phyloP scores from a whole-genome alignment of 139 green algal genomes.

The Chlamydomonas applanata region DNA sequence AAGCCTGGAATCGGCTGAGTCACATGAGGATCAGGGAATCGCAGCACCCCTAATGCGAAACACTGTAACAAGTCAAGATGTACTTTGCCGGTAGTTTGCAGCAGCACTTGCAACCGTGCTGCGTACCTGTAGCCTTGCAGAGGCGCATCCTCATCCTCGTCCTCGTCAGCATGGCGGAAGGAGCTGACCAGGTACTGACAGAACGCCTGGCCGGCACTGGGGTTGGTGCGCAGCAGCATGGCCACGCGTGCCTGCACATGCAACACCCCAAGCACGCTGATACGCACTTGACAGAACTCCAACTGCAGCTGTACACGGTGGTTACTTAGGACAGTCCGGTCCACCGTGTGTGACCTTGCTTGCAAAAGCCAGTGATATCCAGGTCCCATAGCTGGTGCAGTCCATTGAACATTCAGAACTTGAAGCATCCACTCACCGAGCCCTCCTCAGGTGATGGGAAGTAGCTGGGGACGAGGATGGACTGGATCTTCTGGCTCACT shows the following conservation, averaged over 20 bases:
- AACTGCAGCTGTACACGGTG: background rate
- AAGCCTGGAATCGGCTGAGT: too few species aligned
- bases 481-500: conserved; percentile 42
- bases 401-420: too few species aligned
- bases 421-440: conserved; percentile 31
- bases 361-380: too few species aligned
- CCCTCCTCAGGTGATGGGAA: conserved; percentile 56
- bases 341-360: too few species aligned
- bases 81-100: too few species aligned
- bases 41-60: too few species aligned
- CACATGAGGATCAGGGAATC: too few species aligned
- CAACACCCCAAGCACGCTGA: background rate
- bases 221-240: conserved; percentile 61
- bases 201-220: conserved; percentile 54
- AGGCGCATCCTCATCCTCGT: background rate
- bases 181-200: conserved; percentile 51
- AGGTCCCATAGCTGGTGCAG: background rate
- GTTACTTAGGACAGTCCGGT: too few species aligned
- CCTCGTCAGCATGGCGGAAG: conserved; percentile 7
- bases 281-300: too few species aligned
- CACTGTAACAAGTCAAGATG: too few species aligned
- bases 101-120: too few species aligned
- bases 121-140: background rate
- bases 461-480: conserved; percentile 67
- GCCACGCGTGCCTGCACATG: conserved; percentile 49